Percentiles rank a stretch among this genome's conserved stretches.
These are phyloP conservation scores for Tilletiopsis washingtonensis DNA, from an alignment of 1,284 basidiomycete species.

Conservation along the genomic window DNA sequence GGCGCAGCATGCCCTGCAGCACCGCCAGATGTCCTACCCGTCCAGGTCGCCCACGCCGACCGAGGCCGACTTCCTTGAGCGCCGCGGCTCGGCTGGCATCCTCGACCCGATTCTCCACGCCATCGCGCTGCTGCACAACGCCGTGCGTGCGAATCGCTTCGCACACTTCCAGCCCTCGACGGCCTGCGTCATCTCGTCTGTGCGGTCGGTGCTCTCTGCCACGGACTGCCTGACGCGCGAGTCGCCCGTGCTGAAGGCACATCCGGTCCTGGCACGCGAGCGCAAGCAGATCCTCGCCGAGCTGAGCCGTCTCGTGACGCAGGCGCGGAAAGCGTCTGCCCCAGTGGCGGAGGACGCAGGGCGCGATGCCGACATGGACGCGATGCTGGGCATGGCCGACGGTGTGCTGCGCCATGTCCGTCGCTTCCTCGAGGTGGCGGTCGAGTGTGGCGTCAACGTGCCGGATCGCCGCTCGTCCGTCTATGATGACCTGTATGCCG, in stretches of 20 bases:
- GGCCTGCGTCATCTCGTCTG: slow-evolving; percentile 80
- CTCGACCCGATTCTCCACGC: slow-evolving; percentile 63
- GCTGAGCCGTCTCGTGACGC: slow-evolving; percentile 73
- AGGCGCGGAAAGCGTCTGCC: slow-evolving; percentile 64
- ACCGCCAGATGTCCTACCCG: slow-evolving; percentile 1
- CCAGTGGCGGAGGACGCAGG: slow-evolving; percentile 24
- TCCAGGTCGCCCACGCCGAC: slow-evolving; percentile 26
- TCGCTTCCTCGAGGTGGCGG: slow-evolving; percentile 58
- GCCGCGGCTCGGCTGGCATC: slow-evolving; percentile 17
- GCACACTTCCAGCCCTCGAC: slow-evolving; percentile 62
- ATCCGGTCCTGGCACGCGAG: slow-evolving; percentile 64
- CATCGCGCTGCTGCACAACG: slow-evolving; percentile 73
- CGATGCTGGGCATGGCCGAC: slow-evolving; percentile 50
- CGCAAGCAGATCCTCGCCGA: slow-evolving; percentile 74
- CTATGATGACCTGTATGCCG: slow-evolving; percentile 32
- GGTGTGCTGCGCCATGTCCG: slow-evolving; percentile 51
- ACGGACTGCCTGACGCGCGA: slow-evolving; percentile 81
- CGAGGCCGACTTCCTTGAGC: background rate
- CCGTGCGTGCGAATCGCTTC: slow-evolving; percentile 67
- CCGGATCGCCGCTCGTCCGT: slow-evolving; percentile 51
- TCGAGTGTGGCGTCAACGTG: slow-evolving; percentile 70
- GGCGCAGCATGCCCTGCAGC: background rate
- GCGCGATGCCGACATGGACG: slow-evolving; percentile 45
- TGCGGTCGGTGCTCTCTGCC: slow-evolving; percentile 76
- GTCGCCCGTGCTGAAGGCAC: slow-evolving; percentile 61